Evolutionary conservation across 768 basidiomycete species (phyloP), one percentile per base, ranked within the genome.

Genomic region (Candolleomyces aberdarensis): DNA sequence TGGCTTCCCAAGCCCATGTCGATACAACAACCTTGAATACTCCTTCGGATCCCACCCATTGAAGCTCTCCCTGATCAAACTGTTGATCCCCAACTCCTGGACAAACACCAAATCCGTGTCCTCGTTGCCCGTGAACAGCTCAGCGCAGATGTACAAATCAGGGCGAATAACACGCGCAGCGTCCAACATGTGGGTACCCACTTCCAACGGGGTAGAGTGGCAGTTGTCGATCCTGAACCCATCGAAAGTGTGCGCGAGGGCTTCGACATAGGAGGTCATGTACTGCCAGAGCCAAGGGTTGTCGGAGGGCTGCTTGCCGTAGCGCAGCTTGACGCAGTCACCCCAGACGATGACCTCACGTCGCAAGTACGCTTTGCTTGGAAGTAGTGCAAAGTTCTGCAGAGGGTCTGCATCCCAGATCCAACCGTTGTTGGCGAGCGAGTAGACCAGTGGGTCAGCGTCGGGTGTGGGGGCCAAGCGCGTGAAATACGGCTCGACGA

Each of bases 201-300:
- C 94, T 65, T 93, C 86, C 39, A 98, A 75, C 14, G 97, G 97
- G 0, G 97, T 99, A 3, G 96, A 98, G 75, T 99, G 96, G 63
- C 94, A 97, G 70, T 99, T 99, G 75, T 99, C 97, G 67, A 99
- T 89, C 31, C 97, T 86, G 83, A 99, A 99, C 10, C 97, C 97
- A 62, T 98, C 91, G 70, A 98, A 99, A 8, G 84, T 83, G 43
- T 75, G 76, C 0, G 96, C 97, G 29, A 98, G 87, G 9, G 81
- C 80, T 53, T 80, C 82, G 59, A 95, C 92, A 66, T 99, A 98
- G 57, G 79, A 76, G 11, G 82, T 88, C 86, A 98, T 98, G 74
- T 94, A 88, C 39, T 83, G 71, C 97, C 97, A 99, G 47, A 98
- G 78, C 92, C 92, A 98, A 0, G 94, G 94, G 72, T 96, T 97